These are phyloP conservation scores for Fusarium coffeatum DNA, from an alignment of 2,329 filamentous ascomycete genomes.

Conservation along the genomic window DNA sequence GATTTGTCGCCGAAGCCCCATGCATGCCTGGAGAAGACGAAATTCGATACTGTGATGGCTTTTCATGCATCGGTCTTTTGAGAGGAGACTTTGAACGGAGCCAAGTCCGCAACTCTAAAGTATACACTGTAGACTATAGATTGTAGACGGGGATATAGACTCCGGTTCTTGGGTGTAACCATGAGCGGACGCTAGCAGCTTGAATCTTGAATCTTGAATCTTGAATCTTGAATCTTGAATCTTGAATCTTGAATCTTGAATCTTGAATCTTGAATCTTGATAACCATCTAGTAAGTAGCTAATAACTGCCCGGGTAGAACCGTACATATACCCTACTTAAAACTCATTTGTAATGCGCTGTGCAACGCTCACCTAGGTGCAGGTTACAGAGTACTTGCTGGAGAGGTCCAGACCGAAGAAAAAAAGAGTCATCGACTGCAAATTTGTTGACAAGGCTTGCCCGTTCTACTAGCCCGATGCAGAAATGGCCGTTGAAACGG, in stretches of 20 bases:
- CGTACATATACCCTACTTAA: not conserved
- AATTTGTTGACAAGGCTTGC: not conserved
- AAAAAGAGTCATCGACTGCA: not conserved
- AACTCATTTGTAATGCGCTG: not conserved
- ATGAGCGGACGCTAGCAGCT: not conserved
- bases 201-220: not conserved
- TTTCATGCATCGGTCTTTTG: not conserved
- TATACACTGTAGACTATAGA: not conserved
- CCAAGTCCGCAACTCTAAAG: not conserved
- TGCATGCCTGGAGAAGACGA: constrained; percentile 6
- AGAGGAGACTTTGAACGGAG: not conserved
- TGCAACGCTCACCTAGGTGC: not conserved
- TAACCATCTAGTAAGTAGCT: not conserved
- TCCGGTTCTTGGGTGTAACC: constrained; percentile 1
- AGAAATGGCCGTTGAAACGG: constrained; percentile 33
- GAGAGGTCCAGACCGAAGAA: not conserved
- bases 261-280: not conserved
- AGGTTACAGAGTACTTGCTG: too few relatives aligned
- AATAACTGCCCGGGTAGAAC: not conserved
- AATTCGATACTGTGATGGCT: not conserved
- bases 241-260: not conserved
- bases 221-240: not conserved
- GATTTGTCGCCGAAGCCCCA: constrained; percentile 14
- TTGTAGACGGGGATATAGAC: constrained; percentile 2
- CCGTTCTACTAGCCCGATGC: constrained; percentile 15